Evolutionary conservation across 805 yeast genomes (phyloP).

Genomic region (Starmerella stigmatis): DNA sequence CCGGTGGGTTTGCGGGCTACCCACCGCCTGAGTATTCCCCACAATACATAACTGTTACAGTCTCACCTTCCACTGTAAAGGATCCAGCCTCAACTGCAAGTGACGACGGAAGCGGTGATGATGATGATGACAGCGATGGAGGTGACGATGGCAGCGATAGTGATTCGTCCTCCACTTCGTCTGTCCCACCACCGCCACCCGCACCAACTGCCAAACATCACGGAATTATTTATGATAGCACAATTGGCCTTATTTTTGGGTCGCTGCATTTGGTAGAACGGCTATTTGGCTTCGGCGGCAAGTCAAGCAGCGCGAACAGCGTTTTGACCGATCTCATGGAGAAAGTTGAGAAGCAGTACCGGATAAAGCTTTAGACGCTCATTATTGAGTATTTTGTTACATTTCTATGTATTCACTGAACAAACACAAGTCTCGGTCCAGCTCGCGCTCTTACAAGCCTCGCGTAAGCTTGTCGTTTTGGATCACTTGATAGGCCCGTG

Average conservation of each 20-base stretch:
- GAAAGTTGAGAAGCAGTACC: constrained; percentile 6
- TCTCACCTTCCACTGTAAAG: constrained; percentile 1
- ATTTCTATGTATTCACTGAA: too few species aligned
- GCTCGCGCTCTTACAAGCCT: too few species aligned
- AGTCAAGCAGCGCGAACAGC: not conserved
- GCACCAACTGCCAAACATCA: constrained; percentile 7
- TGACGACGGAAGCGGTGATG: not conserved
- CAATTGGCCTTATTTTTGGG: constrained; percentile 10
- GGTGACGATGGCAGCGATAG: constrained; percentile 3
- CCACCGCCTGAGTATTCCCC: constrained; percentile 7
- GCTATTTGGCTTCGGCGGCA: constrained; percentile 7
- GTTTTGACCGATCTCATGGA: constrained; percentile 22
- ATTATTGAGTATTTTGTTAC: not conserved
- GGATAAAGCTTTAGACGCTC: not conserved
- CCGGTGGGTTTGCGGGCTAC: not conserved
- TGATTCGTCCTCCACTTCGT: not conserved
- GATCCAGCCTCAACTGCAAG: not conserved
- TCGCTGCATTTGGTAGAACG: constrained; percentile 9
- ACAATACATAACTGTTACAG: constrained; percentile 8
- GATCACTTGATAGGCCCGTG: too few species aligned
- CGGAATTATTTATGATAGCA: constrained; percentile 12
- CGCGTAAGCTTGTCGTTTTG: too few species aligned
- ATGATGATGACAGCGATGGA: constrained; percentile 2
- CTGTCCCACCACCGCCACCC: constrained; percentile 2
- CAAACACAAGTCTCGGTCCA: too few species aligned